These are phyloP conservation scores for Colletotrichum eleusines DNA, from an alignment of 2,329 filamentous ascomycete species.

Conservation along the genomic window DNA sequence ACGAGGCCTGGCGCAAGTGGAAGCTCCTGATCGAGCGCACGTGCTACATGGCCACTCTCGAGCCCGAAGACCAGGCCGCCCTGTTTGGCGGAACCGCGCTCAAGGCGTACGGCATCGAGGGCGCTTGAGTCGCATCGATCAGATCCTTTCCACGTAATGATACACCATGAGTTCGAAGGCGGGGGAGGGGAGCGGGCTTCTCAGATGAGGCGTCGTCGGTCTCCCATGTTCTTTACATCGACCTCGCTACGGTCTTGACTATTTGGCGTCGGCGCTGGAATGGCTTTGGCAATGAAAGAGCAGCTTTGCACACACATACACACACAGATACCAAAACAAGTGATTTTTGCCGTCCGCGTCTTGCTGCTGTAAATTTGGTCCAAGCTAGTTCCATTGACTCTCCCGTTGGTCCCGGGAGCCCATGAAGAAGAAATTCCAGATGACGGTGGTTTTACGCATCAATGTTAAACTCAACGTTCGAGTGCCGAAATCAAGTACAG, in stretches of 20 bases:
- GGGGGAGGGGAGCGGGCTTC: background rate
- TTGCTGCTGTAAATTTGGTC: background rate
- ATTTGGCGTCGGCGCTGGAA: slow-evolving; percentile 19
- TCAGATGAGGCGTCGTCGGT: background rate
- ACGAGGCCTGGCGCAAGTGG: slow-evolving; percentile 82
- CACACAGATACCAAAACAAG: slow-evolving; percentile 35
- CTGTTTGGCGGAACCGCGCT: slow-evolving; percentile 81
- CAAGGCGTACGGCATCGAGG: slow-evolving; percentile 70
- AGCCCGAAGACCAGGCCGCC: slow-evolving; percentile 70
- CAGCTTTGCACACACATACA: slow-evolving; percentile 13
- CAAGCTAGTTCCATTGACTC: background rate
- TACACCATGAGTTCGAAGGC: background rate
- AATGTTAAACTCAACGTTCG: background rate
- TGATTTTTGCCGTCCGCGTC: slow-evolving; percentile 4
- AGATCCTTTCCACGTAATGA: slow-evolving; percentile 5
- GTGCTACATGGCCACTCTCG: slow-evolving; percentile 72
- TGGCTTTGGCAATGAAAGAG: slow-evolving; percentile 14
- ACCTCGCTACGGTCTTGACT: background rate
- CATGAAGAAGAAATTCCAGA: background rate
- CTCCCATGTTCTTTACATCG: background rate
- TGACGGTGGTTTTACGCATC: background rate
- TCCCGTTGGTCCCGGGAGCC: background rate
- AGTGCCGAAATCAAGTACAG: background rate
- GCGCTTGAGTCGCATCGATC: background rate
- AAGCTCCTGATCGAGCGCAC: slow-evolving; percentile 75